phyloP scores from a whole-genome alignment of 2,329 filamentous ascomycete genomes.

The Fusarium austroafricanum region DNA sequence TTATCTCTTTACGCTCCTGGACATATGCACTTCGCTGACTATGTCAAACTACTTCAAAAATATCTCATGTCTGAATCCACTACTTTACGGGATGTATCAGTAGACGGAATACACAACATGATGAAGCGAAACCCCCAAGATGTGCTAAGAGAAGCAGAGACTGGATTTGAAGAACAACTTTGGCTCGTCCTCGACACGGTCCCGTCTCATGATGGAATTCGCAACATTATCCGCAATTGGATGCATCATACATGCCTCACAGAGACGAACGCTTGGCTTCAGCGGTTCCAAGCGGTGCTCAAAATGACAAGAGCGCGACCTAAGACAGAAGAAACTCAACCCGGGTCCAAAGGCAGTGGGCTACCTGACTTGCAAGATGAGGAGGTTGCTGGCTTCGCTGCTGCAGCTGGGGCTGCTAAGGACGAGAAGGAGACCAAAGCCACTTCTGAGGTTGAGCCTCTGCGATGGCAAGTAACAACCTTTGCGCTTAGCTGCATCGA shows the following conservation, averaged over 20 bases:
- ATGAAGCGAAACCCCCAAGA: constrained; percentile 93
- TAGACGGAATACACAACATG: constrained; percentile 90
- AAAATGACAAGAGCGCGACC: constrained; percentile 83
- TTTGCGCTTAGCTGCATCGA: constrained; percentile 92
- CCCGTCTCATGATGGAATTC: constrained; percentile 82
- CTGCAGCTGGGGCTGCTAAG: constrained; percentile 71
- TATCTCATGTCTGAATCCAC: constrained; percentile 77
- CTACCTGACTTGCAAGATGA: constrained; percentile 91
- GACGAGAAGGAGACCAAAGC: constrained; percentile 65
- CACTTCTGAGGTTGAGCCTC: constrained; percentile 79
- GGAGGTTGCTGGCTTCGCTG: constrained; percentile 94
- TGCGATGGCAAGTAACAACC: constrained; percentile 94
- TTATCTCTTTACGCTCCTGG: constrained; percentile 91
- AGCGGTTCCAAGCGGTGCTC: constrained; percentile 87
- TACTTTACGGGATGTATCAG: constrained; percentile 80
- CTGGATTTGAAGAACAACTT: constrained; percentile 87
- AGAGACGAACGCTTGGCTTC: constrained; percentile 87
- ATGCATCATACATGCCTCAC: constrained; percentile 86
- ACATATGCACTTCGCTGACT: constrained; percentile 84
- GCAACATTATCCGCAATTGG: constrained; percentile 92
- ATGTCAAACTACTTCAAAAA: constrained; percentile 84
- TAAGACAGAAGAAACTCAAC: constrained; percentile 62
- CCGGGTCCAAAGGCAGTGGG: constrained; percentile 59
- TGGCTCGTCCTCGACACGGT: constrained; percentile 88
- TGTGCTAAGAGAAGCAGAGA: constrained; percentile 79